Percentiles rank a stretch among this genome's conserved stretches.
These are phyloP conservation scores for Stephanodiscus triporus DNA, from an alignment of 108 stramenopile genomes.

Conservation along the genomic window DNA sequence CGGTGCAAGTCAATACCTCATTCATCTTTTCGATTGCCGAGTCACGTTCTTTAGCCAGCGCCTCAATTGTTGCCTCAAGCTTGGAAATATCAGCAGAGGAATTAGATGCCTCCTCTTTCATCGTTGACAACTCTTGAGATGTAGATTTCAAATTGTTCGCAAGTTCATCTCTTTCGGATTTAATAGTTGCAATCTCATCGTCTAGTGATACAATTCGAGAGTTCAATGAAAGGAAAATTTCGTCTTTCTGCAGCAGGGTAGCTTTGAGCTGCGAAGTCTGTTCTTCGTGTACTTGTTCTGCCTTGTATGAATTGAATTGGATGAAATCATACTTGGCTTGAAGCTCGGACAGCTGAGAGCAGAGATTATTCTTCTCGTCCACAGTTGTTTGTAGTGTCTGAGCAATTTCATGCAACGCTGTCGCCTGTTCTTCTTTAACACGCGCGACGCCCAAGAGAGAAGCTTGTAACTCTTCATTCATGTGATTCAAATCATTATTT, in stretches of 20 bases:
- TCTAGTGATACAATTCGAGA: background rate
- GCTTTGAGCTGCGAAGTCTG: too few relatives aligned
- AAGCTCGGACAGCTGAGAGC: background rate
- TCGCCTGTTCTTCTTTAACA: slow-evolving; percentile 6
- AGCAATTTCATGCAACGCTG: background rate
- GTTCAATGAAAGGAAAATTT: too few relatives aligned
- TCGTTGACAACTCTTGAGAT: too few relatives aligned
- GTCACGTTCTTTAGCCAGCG: background rate
- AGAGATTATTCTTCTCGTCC: background rate
- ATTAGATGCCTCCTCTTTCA: too few relatives aligned
- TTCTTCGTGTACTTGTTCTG: background rate
- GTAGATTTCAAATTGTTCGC: background rate
- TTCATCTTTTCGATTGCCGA: background rate
- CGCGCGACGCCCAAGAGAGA: background rate
- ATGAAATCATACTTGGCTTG: background rate
- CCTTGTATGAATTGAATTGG: background rate
- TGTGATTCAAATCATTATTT: slow-evolving; percentile 3
- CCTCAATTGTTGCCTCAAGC: background rate
- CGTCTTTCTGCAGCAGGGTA: too few relatives aligned
- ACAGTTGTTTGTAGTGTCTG: too few relatives aligned
- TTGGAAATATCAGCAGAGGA: background rate
- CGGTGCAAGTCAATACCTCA: too few relatives aligned
- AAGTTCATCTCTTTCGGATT: background rate
- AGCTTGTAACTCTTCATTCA: slow-evolving; percentile 6
- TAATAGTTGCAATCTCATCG: background rate